Evolutionary conservation across 2,329 filamentous ascomycete species (phyloP).

Genomic region (Rachicladosporium sp.): DNA sequence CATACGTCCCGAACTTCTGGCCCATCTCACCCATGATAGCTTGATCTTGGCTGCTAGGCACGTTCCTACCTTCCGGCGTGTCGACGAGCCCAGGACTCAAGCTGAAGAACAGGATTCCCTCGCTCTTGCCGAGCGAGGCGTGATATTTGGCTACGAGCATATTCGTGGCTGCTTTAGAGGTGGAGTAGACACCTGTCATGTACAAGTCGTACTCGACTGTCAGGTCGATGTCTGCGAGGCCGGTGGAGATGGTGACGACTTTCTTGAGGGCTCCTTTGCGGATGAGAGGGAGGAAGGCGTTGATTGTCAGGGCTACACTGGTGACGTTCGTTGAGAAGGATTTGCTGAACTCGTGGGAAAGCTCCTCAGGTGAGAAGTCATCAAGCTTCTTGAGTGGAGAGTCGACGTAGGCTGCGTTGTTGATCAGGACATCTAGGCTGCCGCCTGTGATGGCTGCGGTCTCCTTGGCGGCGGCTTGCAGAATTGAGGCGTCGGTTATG

Average conservation of each 20-base stretch:
- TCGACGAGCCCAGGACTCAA: conserved; percentile 19
- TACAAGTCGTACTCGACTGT: conserved; percentile 10
- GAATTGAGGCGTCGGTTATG: conserved; percentile 26
- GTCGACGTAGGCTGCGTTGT: conserved; percentile 20
- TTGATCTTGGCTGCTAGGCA: conserved; percentile 8
- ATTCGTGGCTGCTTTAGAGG: conserved; percentile 19
- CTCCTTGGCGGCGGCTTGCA: conserved; percentile 23
- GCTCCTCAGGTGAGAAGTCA: conserved; percentile 7
- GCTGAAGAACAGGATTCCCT: conserved; percentile 17
- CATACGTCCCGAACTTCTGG: conserved; percentile 22
- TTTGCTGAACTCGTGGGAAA: conserved; percentile 11
- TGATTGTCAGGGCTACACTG: conserved; percentile 14
- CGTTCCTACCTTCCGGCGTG: conserved; percentile 11
- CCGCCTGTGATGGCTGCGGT: conserved; percentile 14
- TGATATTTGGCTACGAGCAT: conserved; percentile 18
- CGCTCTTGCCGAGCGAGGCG: conserved; percentile 12
- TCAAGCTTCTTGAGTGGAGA: conserved; percentile 10
- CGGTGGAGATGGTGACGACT: conserved; percentile 15
- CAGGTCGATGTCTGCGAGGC: conserved; percentile 18
- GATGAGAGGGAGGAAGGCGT: conserved; percentile 19
- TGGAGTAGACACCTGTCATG: conserved; percentile 12
- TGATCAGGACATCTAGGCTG: conserved; percentile 19
- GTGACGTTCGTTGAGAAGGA: conserved; percentile 16
- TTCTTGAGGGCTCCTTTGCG: conserved; percentile 15
- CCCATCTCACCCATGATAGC: conserved; percentile 19